phyloP scores from a whole-genome alignment of 2,329 filamentous ascomycete species.

The Venturia effusa region DNA sequence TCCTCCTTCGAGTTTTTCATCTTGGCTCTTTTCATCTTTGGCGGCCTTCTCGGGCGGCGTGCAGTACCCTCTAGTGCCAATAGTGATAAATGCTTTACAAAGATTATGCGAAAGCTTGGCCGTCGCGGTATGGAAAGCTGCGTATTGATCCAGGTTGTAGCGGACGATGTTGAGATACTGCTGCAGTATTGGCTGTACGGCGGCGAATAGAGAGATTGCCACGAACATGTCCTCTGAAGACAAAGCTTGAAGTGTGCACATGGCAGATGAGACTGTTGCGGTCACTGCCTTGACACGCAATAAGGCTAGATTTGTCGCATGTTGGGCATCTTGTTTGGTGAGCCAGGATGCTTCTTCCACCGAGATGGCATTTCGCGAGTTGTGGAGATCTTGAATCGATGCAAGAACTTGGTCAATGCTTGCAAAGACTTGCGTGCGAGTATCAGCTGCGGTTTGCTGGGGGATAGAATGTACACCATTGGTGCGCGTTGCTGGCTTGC shows the following conservation, averaged over 20 bases:
- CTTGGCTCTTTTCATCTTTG: conserved; percentile 50
- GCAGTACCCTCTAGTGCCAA: conserved; percentile 83
- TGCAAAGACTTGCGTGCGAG: conserved; percentile 36
- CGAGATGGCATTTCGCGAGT: conserved; percentile 44
- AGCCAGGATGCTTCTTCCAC: conserved; percentile 55
- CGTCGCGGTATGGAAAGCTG: conserved; percentile 56
- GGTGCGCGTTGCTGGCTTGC: not conserved
- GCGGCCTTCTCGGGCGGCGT: conserved; percentile 67
- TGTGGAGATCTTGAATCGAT: conserved; percentile 62
- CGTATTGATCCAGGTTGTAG: conserved; percentile 47
- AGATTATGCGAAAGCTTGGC: conserved; percentile 68
- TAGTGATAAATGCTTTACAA: conserved; percentile 63
- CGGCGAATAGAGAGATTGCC: conserved; percentile 48
- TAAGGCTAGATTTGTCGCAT: conserved; percentile 29
- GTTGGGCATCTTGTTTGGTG: conserved; percentile 32
- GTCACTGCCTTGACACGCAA: not conserved
- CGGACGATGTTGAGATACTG: conserved; percentile 58
- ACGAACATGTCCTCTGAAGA: conserved; percentile 24
- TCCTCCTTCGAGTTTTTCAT: conserved; percentile 76
- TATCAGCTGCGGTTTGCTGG: not conserved
- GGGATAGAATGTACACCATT: not conserved
- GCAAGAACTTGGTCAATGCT: conserved; percentile 70
- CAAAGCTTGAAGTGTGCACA: not conserved
- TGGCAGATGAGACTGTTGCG: not conserved
- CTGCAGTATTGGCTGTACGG: conserved; percentile 58